Conservation (phyloP, 306 rosid species). For the Corylus avellana region DNA sequence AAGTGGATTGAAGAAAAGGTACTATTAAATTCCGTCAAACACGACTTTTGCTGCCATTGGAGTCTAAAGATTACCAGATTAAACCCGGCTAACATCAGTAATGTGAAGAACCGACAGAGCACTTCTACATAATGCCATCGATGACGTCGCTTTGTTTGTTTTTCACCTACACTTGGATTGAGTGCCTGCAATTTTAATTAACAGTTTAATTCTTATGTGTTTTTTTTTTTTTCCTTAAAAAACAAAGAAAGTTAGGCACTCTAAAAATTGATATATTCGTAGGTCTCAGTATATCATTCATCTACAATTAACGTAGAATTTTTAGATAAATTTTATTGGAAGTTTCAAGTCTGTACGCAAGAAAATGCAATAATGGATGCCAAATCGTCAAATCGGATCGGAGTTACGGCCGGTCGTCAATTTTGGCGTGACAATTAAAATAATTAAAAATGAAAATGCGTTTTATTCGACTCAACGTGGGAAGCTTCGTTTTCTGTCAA, state of each 20-base stretch:
- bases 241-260: no score
- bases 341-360: no score
- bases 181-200: no score
- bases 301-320: no score
- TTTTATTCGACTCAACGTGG: not conserved
- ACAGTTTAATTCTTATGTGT: no score
- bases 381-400: no score
- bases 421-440: not conserved
- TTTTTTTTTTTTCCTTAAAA: no score
- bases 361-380: no score
- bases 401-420: not conserved
- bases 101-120: no score
- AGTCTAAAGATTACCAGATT: not conserved
- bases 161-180: not conserved
- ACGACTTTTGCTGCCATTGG: not conserved
- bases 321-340: no score
- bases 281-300: no score
- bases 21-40: no score
- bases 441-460: not conserved
- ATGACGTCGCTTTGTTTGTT: not conserved
- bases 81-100: not conserved
- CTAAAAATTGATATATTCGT: not conserved
- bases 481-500: slow-evolving; percentile 16
- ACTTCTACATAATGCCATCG: not conserved
- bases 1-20: not conserved